Conservation (phyloP, 2,329 filamentous ascomycete species). For the Coniochaeta prunicola region DNA sequence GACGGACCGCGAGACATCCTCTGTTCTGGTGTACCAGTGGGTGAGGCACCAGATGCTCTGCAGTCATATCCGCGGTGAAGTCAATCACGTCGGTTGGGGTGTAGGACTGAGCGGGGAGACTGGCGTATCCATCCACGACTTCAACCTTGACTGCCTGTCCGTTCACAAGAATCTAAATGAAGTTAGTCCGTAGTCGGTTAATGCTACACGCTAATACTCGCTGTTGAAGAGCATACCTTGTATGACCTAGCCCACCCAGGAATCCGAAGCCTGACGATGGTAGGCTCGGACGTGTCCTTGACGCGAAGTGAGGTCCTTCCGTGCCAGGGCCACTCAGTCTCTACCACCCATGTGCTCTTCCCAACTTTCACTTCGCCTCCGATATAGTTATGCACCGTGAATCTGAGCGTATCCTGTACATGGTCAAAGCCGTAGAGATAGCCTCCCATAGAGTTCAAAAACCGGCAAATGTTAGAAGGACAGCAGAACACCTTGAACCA, state of each 20-base stretch:
- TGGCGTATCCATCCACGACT: not conserved
- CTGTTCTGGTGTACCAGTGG: not conserved
- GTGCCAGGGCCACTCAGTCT: not conserved
- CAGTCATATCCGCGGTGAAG: not conserved
- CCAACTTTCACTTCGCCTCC: slow-evolving; percentile 11
- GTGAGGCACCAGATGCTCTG: not conserved
- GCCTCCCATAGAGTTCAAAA: slow-evolving; percentile 47
- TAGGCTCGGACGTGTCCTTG: not conserved
- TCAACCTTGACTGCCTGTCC: not conserved
- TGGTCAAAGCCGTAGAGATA: slow-evolving; percentile 42
- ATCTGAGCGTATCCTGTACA: slow-evolving; percentile 23
- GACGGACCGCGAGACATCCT: not conserved
- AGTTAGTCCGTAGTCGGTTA: not conserved
- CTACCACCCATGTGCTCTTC: not conserved
- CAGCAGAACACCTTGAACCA: slow-evolving; percentile 57
- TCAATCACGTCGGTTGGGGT: not conserved
- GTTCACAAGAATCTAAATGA: not conserved
- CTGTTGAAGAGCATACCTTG: not conserved
- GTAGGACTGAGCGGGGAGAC: not conserved
- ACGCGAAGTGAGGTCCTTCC: not conserved
- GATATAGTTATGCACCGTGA: slow-evolving; percentile 36
- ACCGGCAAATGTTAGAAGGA: slow-evolving; percentile 49
- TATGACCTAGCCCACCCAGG: not conserved
- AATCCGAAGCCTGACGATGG: not conserved
- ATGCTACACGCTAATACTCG: not conserved